Conservation (phyloP, 768 basidiomycete genomes). For the Boletus huronensis region DNA sequence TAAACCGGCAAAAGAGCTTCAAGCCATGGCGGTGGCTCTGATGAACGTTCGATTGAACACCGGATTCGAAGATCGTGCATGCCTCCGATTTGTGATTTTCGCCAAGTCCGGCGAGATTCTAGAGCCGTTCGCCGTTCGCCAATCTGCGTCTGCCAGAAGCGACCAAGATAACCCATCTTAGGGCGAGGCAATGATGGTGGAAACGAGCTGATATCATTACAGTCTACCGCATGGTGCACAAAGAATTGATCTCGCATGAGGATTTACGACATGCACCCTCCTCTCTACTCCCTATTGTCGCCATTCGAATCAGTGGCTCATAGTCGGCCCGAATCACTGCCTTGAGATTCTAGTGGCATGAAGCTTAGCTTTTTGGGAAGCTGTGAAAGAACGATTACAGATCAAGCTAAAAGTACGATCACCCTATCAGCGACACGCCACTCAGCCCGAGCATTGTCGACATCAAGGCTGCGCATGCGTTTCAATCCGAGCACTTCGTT, state of each 20-base stretch:
- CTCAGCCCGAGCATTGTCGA: slow-evolving; percentile 61
- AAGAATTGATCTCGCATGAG: neutral
- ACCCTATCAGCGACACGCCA: slow-evolving; percentile 58
- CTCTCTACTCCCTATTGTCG: slow-evolving; percentile 1
- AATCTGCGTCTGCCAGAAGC: neutral
- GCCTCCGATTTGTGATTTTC: neutral
- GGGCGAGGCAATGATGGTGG: slow-evolving; percentile 1
- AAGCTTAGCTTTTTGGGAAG: neutral
- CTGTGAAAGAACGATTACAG: slow-evolving; percentile 1
- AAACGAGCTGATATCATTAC: neutral
- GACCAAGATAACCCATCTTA: neutral
- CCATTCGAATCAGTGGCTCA: neutral
- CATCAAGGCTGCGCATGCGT: slow-evolving; percentile 53
- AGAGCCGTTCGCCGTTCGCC: neutral
- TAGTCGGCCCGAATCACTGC: slow-evolving; percentile 4
- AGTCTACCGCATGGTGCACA: neutral
- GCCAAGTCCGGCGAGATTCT: neutral
- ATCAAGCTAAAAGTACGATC: slow-evolving; percentile 45
- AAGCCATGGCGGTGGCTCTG: neutral
- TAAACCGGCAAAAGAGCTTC: neutral
- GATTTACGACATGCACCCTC: neutral
- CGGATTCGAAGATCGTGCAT: neutral
- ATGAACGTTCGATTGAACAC: neutral
- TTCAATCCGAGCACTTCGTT: slow-evolving; percentile 48
- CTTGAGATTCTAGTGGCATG: neutral